Percentiles rank a stretch among this genome's conserved stretches.
These are phyloP conservation scores for Lentinula detonsa DNA, from an alignment of 768 basidiomycete genomes.

Conservation along the genomic window DNA sequence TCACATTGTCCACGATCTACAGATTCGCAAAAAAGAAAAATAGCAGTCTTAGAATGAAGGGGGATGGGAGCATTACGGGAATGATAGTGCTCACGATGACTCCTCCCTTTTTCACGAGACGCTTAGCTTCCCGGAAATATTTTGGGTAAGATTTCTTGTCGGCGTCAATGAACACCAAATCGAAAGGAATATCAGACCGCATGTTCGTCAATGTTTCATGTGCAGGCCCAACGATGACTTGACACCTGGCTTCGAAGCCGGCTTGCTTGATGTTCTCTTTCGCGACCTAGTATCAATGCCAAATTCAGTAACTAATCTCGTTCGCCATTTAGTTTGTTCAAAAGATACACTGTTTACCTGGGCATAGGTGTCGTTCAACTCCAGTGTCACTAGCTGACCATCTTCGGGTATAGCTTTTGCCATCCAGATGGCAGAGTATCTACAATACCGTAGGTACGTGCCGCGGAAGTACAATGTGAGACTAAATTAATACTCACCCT, in stretches of 20 bases:
- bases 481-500: constrained; percentile 33
- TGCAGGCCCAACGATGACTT: constrained; percentile 48
- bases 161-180: constrained; percentile 69
- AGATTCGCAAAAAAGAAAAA: background rate
- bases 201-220: constrained; percentile 42
- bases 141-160: constrained; percentile 50
- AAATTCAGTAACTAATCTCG: too few relatives aligned
- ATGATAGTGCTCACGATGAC: constrained; percentile 41
- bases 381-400: constrained; percentile 42
- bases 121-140: constrained; percentile 57
- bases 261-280: constrained; percentile 49
- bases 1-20: constrained; percentile 60
- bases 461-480: too few relatives aligned
- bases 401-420: constrained; percentile 41
- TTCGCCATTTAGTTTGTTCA: background rate
- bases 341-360: constrained; percentile 21
- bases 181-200: constrained; percentile 45
- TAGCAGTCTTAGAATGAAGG: too few relatives aligned
- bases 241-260: constrained; percentile 41
- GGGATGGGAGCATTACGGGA: too few relatives aligned
- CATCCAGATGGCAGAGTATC: constrained; percentile 39
- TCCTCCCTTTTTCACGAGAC: constrained; percentile 52
- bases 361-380: constrained; percentile 39
- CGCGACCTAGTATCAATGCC: constrained; percentile 37
- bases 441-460: constrained; percentile 10